Evolutionary conservation across 371 early-diverging fungal species (phyloP), one percentile per base, ranked within the genome.

Genomic region (Mortierella sp.): DNA sequence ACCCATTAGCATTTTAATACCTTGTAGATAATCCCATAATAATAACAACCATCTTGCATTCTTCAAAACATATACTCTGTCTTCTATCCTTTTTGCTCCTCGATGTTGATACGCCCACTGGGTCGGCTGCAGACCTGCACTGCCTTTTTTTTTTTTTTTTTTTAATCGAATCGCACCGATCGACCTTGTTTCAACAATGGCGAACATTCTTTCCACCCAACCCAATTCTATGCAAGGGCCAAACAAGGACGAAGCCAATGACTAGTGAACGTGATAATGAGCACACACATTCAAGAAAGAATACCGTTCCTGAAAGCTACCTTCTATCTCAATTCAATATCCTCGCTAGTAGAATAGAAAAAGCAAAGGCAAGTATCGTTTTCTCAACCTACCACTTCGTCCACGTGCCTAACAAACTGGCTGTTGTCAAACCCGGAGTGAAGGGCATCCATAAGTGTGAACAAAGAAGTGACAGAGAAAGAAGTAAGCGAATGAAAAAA

Each of bases 1-100:
- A 60, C 63, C 35, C 63, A 63, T 18, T 38, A 21, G 41, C 65
- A 65, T 65, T 65, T 18, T 41, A 65, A 35, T 38, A 38, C 65
- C 24, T 18, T 65, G 65, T 65, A 65, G 65, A 65, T 65, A 65
- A 18, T 16, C 14, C 35, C 65, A 65, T 41, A 65, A 65, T 65
- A 65, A 65, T 38, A 65, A 60, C 24, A 38, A 35, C 65, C 21
- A 35, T 11, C 27, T 65, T 65, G 65, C 65, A 65, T 65, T 65
- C 3, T 65, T 65, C 41, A 32, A 35, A 32, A 38, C 16, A 38
- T 35, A 35, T 1, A 60, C 35, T 65, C 21, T 65, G 65, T 60
- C 60, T 60, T 0, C 54, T 7, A 10, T 55, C 27, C 5, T 32
- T 60, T 60, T 60, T 29, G 60, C 32, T 16, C 6, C 32, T 60